A percentile compares a stretch with the other conserved stretches of the same genome.
phyloP scores from a whole-genome alignment of 2,329 filamentous ascomycete genomes.

The Ophiostoma sp. region DNA sequence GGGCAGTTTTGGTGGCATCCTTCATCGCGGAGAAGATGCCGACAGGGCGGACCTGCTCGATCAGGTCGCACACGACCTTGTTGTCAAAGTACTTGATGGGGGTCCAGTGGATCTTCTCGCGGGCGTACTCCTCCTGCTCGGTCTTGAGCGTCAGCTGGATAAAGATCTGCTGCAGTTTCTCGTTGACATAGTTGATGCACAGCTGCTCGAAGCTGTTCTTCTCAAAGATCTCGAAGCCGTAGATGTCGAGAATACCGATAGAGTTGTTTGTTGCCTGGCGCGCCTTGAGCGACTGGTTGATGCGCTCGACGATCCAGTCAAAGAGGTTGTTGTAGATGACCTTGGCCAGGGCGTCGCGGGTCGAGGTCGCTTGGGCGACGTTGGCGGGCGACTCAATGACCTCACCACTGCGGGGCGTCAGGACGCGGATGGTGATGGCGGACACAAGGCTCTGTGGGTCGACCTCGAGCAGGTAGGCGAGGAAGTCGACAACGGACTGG shows the following conservation, averaged over 20 bases:
- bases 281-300: constrained; percentile 82
- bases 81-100: constrained; percentile 99
- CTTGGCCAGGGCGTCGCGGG: constrained; percentile 86
- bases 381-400: constrained; percentile 75
- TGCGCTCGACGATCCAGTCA: constrained; percentile 93
- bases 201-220: constrained; percentile 98
- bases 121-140: constrained; percentile 94
- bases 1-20: constrained; percentile 96
- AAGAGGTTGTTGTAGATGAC: constrained; percentile 98
- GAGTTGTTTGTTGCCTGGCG: constrained; percentile 70
- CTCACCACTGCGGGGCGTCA: constrained; percentile 63
- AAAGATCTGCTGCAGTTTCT: constrained; percentile 98
- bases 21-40: constrained; percentile 95
- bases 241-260: constrained; percentile 97
- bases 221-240: constrained; percentile 98
- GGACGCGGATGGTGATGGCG: constrained; percentile 80
- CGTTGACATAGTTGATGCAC: constrained; percentile 99
- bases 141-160: constrained; percentile 95
- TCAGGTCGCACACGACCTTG: constrained; percentile 96
- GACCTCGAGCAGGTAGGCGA: constrained; percentile 89
- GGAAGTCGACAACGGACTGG: constrained; percentile 86
- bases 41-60: constrained; percentile 83
- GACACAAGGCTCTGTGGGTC: constrained; percentile 74
- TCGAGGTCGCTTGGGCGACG: constrained; percentile 75
- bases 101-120: constrained; percentile 96